phyloP scores from a whole-genome alignment of 371 early-diverging fungal genomes.

The Mucor saturninus region DNA sequence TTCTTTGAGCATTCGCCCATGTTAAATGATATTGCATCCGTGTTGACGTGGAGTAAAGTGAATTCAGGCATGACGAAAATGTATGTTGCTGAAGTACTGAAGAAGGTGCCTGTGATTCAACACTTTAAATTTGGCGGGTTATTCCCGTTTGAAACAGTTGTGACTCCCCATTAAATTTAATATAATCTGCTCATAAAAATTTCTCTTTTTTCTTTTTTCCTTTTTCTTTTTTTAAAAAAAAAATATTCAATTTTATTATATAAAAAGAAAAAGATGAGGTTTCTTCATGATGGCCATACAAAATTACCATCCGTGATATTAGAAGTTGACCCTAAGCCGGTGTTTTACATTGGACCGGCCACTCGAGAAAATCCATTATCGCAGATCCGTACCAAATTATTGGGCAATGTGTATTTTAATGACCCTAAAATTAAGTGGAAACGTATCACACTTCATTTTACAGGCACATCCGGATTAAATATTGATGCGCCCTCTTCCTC shows the following conservation, averaged over 20 bases:
- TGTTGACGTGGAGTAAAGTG: constrained; percentile 88
- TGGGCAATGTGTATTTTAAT: constrained; percentile 42
- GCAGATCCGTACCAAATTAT: constrained; percentile 39
- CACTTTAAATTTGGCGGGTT: constrained; percentile 92
- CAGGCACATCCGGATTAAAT: constrained; percentile 39
- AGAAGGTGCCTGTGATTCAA: constrained; percentile 97
- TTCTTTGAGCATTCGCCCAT: constrained; percentile 91
- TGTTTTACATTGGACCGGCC: constrained; percentile 48
- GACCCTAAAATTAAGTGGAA: constrained; percentile 48
- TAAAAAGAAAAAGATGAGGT: constrained; percentile 7
- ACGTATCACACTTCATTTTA: constrained; percentile 45
- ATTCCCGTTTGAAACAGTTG: constrained; percentile 49
- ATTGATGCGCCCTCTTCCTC: constrained; percentile 27
- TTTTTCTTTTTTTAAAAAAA: not conserved
- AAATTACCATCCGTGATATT: constrained; percentile 10
- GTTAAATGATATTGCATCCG: constrained; percentile 92
- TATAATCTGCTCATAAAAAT: not conserved
- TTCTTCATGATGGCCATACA: constrained; percentile 4
- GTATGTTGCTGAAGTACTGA: constrained; percentile 95
- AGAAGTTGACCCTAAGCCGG: constrained; percentile 28
- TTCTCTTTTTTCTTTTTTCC: constrained; percentile 5
- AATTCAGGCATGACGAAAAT: constrained; percentile 96
- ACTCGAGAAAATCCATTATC: constrained; percentile 46
- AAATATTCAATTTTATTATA: not conserved
- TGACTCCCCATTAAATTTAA: not conserved